Conservation (phyloP, 371 early-diverging fungal species). For the Actinomucor elegans region DNA sequence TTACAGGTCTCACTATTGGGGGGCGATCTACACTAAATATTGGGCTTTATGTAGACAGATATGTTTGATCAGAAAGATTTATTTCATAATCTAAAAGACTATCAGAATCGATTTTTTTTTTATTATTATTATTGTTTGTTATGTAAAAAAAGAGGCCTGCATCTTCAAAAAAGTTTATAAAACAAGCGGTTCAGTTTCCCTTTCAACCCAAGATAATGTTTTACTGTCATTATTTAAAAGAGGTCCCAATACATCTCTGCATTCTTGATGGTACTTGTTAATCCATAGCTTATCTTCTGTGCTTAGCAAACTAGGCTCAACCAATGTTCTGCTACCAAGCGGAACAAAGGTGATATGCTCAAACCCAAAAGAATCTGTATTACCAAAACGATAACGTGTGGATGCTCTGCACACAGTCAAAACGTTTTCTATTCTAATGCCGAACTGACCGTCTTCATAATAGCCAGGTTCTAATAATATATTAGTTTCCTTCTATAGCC, state of each 20-base stretch:
- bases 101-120: too few relatives aligned
- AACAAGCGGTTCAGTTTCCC: conserved; percentile 57
- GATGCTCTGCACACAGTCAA: conserved; percentile 59
- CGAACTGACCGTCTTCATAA: conserved; percentile 96
- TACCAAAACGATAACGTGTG: conserved; percentile 76
- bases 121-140: too few relatives aligned
- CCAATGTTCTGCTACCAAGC: conserved; percentile 70
- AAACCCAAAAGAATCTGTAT: conserved; percentile 76
- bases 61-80: too few relatives aligned
- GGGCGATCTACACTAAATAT: too few relatives aligned
- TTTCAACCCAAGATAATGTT: conserved; percentile 75
- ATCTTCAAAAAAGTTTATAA: too few relatives aligned
- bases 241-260: conserved; percentile 73
- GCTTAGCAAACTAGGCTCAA: conserved; percentile 64
- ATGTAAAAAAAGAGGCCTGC: too few relatives aligned
- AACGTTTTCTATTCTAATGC: conserved; percentile 98
- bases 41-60: too few relatives aligned
- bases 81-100: too few relatives aligned
- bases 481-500: background rate
- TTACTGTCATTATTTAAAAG: conserved; percentile 60
- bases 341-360: conserved; percentile 91
- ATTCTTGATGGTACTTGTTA: conserved; percentile 79
- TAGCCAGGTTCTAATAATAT: conserved; percentile 92
- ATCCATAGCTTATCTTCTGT: conserved; percentile 78
- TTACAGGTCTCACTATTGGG: too few relatives aligned